These are phyloP conservation scores for Trypanosoma avium DNA, from an alignment of 208 protist genomes.

Conservation along the genomic window DNA sequence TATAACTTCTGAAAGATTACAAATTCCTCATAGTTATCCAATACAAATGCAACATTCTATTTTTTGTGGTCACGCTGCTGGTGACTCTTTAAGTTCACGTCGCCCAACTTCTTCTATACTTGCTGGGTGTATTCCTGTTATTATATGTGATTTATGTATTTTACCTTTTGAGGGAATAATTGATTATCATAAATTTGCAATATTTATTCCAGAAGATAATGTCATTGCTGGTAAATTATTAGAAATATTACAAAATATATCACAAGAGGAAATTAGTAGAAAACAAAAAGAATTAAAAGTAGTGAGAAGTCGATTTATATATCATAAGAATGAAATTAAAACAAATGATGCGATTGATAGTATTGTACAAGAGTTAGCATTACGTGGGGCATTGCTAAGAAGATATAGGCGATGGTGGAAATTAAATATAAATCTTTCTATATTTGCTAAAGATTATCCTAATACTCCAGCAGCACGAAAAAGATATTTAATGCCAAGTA, in stretches of 20 bases:
- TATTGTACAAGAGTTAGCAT: conserved; percentile 14
- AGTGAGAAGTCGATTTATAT: conserved; percentile 24
- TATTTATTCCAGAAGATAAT: conserved; percentile 25
- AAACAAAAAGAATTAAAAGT: conserved; percentile 2
- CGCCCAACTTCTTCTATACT: conserved; percentile 27
- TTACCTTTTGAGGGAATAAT: conserved; percentile 27
- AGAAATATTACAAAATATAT: conserved; percentile 1
- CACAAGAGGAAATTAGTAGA: neutral
- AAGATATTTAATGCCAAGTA: conserved; percentile 8
- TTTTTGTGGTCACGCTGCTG: conserved; percentile 31
- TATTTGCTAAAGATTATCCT: conserved; percentile 13
- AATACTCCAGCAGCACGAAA: neutral
- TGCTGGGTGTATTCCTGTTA: conserved; percentile 27
- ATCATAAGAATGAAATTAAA: neutral
- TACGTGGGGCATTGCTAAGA: conserved; percentile 14
- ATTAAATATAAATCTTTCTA: conserved; percentile 16
- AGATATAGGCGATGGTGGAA: conserved; percentile 25
- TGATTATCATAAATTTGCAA: conserved; percentile 27
- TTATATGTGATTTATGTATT: conserved; percentile 30
- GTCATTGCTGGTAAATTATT: conserved; percentile 17
- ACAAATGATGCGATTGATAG: conserved; percentile 25
- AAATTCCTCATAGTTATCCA: conserved; percentile 17
- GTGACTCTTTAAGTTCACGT: conserved; percentile 18
- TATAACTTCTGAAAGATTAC: conserved; percentile 6
- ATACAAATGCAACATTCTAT: conserved; percentile 11